Evolutionary conservation across 805 yeast genomes (phyloP), one percentile per base, ranked within the genome.

Genomic region (Saccharomycopsis capsularis): DNA sequence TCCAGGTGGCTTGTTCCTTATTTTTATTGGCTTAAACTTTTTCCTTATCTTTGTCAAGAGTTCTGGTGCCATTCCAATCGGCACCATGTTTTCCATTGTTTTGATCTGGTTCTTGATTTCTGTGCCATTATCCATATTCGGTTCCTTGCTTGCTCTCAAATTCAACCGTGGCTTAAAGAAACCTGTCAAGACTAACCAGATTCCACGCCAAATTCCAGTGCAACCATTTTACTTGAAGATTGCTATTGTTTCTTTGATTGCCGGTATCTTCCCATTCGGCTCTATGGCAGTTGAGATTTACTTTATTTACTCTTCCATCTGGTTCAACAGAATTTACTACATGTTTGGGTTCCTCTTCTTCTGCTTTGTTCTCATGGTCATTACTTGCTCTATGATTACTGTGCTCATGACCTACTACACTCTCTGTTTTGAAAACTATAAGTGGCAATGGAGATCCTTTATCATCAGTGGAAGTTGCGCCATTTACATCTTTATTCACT

Each of bases 321-420:
- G 99, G 99, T 87, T 85, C 67, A 89, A 86, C 74, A 78, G 86
- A 64, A 82, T 90, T 56, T 93, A 79, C 73, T 93, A 90, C 74
- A 91, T 93, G 98, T 93, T 93, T 73, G 99, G 98, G 11, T 93
- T 91, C 74, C 70, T 91, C 57, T 86, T 90, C 66, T 81, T 90
- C 69, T 89, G 96, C 59, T 81, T 86, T 63, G 55, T 82, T n/a
- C 72, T 90, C 61, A 84, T 88, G 87, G 70, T 86, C 11, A 59
- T 84, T 58, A 89, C 96, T 3, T 83, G 95, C 13, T 73, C 84
- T 13, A 72, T 90, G 52, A 88, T 89, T 27, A 82, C 96, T 0
- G 70, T 89, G 21, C 71, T 91, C 60, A 75, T 88, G 65, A 78
- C 84, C 24, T 93, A 93, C 66, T 84, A 86, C 70, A 76, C 88